A percentile compares a stretch with the other conserved stretches of the same genome.
These are phyloP conservation scores for Pulicaria dysenterica DNA, from an alignment of 129 eudicot genomes.

Conservation along the genomic window DNA sequence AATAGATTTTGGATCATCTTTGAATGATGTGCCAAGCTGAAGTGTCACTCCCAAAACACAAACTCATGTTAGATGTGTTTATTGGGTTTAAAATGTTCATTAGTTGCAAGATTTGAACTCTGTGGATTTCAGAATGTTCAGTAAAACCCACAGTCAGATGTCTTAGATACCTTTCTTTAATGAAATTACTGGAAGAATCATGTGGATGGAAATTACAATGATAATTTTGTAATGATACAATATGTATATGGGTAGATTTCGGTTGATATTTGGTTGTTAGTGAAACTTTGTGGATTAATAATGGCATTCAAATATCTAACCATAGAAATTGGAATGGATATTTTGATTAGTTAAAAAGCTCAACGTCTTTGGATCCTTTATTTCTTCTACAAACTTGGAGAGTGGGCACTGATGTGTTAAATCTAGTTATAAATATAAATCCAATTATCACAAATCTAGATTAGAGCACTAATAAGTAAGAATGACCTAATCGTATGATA, in stretches of 20 bases:
- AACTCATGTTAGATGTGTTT: too few relatives aligned
- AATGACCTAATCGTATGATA: too few relatives aligned
- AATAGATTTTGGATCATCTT: background rate
- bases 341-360: background rate
- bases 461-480: too few relatives aligned
- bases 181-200: background rate
- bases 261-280: too few relatives aligned
- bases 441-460: too few relatives aligned
- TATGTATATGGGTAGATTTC: background rate
- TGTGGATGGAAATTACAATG: background rate
- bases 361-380: background rate
- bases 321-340: background rate
- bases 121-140: background rate
- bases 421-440: too few relatives aligned
- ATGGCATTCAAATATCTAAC: background rate
- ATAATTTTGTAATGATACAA: background rate
- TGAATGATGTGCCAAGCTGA: background rate
- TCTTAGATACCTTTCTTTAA: background rate
- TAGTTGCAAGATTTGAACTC: conserved; percentile 11
- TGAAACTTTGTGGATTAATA: background rate
- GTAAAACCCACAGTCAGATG: background rate
- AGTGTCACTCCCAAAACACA: background rate
- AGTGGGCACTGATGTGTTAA: too few relatives aligned
- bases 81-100: too few relatives aligned
- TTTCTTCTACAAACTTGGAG: background rate